Conservation (phyloP, 352 stramenopile species). For the Globisporangium nunn region DNA sequence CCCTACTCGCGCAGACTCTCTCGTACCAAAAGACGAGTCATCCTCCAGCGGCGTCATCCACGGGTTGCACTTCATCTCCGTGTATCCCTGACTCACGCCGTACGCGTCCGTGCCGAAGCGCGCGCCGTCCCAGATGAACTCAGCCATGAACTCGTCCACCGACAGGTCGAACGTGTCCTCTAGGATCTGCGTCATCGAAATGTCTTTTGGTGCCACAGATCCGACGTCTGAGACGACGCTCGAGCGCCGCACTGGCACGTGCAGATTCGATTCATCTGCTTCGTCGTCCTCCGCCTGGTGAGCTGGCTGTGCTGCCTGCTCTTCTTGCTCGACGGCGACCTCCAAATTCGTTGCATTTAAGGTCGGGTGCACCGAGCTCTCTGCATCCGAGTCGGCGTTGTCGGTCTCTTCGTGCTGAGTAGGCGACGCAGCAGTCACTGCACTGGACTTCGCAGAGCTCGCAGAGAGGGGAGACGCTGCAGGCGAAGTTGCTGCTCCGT, state of each 20-base stretch:
- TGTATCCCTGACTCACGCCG: conserved; percentile 46
- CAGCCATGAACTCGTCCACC: conserved; percentile 59
- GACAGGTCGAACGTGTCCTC: conserved; percentile 57
- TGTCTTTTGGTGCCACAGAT: conserved; percentile 53
- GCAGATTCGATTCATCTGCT: not conserved
- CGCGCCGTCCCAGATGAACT: conserved; percentile 60
- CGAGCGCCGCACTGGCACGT: conserved; percentile 14
- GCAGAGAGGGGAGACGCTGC: not conserved
- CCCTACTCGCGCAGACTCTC: not conserved
- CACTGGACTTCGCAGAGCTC: conserved; percentile 1
- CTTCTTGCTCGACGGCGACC: not conserved
- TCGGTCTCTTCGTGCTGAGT: conserved; percentile 6
- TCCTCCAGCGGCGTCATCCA: conserved; percentile 51
- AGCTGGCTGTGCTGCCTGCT: not conserved
- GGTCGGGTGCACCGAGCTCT: not conserved
- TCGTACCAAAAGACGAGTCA: conserved; percentile 27
- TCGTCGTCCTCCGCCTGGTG: not conserved
- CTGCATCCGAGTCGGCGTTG: conserved; percentile 4
- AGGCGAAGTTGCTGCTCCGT: not conserved
- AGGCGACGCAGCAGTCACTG: not conserved
- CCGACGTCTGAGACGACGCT: conserved; percentile 61
- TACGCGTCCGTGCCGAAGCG: conserved; percentile 68
- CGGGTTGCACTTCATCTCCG: conserved; percentile 64
- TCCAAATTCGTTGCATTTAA: not conserved
- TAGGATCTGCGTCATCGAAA: conserved; percentile 65